phyloP scores from a whole-genome alignment of 2,329 filamentous ascomycete genomes.

The Helminthosporium solani region DNA sequence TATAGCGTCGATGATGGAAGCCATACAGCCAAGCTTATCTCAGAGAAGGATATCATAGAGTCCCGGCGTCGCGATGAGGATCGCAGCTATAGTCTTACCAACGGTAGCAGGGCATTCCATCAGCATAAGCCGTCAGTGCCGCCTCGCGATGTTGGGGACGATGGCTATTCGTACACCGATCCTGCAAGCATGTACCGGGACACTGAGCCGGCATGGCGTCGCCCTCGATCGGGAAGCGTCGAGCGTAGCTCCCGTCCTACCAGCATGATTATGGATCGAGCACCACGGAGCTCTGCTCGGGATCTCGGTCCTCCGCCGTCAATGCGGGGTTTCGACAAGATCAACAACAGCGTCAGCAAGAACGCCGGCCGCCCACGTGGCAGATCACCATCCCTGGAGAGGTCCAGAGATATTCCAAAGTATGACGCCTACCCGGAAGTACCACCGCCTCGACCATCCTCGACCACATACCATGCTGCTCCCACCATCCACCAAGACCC shows the following conservation, averaged over 20 bases:
- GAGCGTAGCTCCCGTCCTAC: conserved; percentile 48
- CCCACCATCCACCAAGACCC: conserved; percentile 52
- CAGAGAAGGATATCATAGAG: conserved; percentile 42
- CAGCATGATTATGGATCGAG: conserved; percentile 46
- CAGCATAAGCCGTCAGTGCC: conserved; percentile 26
- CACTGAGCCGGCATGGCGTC: conserved; percentile 52
- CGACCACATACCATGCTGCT: conserved; percentile 44
- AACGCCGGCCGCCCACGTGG: conserved; percentile 19
- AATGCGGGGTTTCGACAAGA: conserved; percentile 70
- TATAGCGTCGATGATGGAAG: conserved; percentile 51
- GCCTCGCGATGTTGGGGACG: conserved; percentile 42
- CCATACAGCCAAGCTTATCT: conserved; percentile 38
- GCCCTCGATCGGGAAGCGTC: conserved; percentile 47
- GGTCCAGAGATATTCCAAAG: conserved; percentile 33
- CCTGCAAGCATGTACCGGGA: conserved; percentile 53
- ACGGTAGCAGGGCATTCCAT: conserved; percentile 35
- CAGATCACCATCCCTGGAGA: conserved; percentile 36
- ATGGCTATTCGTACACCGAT: conserved; percentile 53
- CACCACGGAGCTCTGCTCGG: conserved; percentile 37
- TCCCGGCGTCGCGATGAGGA: conserved; percentile 27
- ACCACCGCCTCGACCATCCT: conserved; percentile 30
- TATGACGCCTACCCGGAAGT: conserved; percentile 44
- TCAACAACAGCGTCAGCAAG: conserved; percentile 43
- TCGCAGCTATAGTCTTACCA: conserved; percentile 28
- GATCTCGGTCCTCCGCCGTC: conserved; percentile 62